phyloP scores from a whole-genome alignment of 352 stramenopile genomes.

The Globisporangium canariense region DNA sequence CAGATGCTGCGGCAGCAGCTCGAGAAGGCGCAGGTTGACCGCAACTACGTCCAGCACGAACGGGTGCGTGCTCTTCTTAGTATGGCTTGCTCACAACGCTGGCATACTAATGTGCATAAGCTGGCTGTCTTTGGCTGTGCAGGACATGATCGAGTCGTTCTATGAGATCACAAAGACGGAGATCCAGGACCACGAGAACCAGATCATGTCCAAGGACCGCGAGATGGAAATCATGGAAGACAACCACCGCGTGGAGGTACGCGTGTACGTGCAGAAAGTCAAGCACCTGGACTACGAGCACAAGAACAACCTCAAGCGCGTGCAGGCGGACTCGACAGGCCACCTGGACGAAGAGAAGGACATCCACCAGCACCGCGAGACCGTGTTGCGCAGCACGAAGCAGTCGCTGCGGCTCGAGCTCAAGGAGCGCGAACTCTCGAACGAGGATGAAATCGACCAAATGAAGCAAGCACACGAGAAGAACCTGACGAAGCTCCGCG shows the following conservation, averaged over 20 bases:
- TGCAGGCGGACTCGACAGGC: constrained; percentile 58
- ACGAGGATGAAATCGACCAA: constrained; percentile 86
- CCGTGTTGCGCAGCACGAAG: constrained; percentile 65
- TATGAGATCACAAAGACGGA: constrained; percentile 94
- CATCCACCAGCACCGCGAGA: constrained; percentile 60
- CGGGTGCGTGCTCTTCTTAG: constrained; percentile 32
- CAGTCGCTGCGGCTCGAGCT: constrained; percentile 74
- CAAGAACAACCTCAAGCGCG: constrained; percentile 90
- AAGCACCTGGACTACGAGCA: constrained; percentile 95
- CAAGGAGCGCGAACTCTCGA: constrained; percentile 82
- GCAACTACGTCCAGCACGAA: constrained; percentile 95
- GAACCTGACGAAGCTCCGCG: constrained; percentile 88
- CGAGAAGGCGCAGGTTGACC: constrained; percentile 87
- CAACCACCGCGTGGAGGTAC: constrained; percentile 92
- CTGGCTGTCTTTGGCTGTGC: neutral
- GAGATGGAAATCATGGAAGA: constrained; percentile 96
- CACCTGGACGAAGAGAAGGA: constrained; percentile 79
- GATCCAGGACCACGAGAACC: constrained; percentile 88
- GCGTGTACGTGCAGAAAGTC: constrained; percentile 94
- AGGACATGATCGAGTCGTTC: constrained; percentile 95
- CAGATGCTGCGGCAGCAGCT: constrained; percentile 91
- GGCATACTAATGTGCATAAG: no score
- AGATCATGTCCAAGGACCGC: constrained; percentile 90
- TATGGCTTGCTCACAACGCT: no score
- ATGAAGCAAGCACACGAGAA: constrained; percentile 92